Percentiles rank a stretch among this genome's conserved stretches.
phyloP scores from a whole-genome alignment of 768 basidiomycete species.

The Daedaleopsis sinensis region DNA sequence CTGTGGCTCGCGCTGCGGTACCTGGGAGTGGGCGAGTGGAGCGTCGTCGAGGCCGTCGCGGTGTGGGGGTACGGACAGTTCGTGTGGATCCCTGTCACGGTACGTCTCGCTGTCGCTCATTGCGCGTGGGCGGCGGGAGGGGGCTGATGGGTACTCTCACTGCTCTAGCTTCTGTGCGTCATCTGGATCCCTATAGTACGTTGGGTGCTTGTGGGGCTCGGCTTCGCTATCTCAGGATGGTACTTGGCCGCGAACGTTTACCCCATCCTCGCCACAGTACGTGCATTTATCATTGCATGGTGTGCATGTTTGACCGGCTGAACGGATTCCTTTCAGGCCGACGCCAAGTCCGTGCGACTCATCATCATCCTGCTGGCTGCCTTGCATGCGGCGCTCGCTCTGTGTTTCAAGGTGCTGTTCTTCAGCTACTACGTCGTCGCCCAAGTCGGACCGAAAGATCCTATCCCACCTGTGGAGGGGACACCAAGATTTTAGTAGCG shows the following conservation, averaged over 20 bases:
- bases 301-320: background rate
- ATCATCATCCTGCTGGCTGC: constrained; percentile 75
- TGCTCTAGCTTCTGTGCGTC: constrained; percentile 73
- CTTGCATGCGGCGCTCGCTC: constrained; percentile 78
- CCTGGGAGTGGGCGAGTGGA: constrained; percentile 88
- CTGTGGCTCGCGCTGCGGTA: constrained; percentile 88
- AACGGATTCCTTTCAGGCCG: constrained; percentile 54
- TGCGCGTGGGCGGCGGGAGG: background rate
- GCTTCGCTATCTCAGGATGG: constrained; percentile 81
- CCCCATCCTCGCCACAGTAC: constrained; percentile 82
- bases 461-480: constrained; percentile 13
- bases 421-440: constrained; percentile 58
- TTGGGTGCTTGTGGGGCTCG: constrained; percentile 76
- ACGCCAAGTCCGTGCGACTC: constrained; percentile 83
- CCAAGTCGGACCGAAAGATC: constrained; percentile 41
- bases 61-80: constrained; percentile 85
- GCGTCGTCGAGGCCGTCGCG: constrained; percentile 78
- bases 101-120: constrained; percentile 37
- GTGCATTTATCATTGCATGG: constrained; percentile 30
- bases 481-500: background rate
- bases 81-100: constrained; percentile 87
- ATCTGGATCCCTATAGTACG: constrained; percentile 82
- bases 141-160: background rate
- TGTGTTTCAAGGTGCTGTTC: constrained; percentile 85
- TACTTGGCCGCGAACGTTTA: constrained; percentile 88